Evolutionary conservation across 108 stramenopile genomes (phyloP), one percentile per base, ranked within the genome.

Genomic region (Cyclotella atomus): DNA sequence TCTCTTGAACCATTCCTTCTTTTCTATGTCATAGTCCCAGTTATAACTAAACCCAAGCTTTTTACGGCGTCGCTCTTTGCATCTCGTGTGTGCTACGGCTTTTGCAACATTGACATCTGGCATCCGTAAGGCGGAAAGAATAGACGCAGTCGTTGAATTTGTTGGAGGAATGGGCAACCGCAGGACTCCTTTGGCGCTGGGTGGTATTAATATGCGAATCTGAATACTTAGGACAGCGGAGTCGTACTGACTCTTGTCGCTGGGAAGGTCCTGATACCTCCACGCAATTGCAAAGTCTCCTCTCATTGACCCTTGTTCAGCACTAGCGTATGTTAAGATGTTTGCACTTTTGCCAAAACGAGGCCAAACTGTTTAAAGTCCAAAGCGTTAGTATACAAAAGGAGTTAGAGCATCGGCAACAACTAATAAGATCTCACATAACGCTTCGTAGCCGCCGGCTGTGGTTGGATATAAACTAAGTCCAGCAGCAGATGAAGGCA

Each of bases 241-340:
- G 35, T 76, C 45, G 36, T 69, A 68, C 6, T 62, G 5, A 21
- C 44, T 50, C 25, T 61, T 54, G 28, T 69, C 52, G 0, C 28
- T 20, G 28, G 75, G 75, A 43, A 76, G 75, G 36, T 52, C 49
- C 43, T 69, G 63, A 23, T 68, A 76, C 15, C 60, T 55, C 75
- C 75, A 76, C 25, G 75, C 75, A 41, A 76, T 69, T 16, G 67
- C 57, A 30, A 32, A 76, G 20, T 76, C 75, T 16, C 75, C 75
- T 32, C 43, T 62, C 19, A 29, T 21, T 17, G 67, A 46, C 17
- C 75, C 75, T 54, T 76, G 75, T 7, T 60, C 45, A 0, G 75
- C 56, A 32, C 66, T 68, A 1, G 75, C 75, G 32, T 60, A 76
- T 28, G 57, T 25, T 35, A 76, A 28, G 20, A 30, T 68, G 20